Conservation (phyloP, 2,329 filamentous ascomycete species). For the Fusarium incarnatum region DNA sequence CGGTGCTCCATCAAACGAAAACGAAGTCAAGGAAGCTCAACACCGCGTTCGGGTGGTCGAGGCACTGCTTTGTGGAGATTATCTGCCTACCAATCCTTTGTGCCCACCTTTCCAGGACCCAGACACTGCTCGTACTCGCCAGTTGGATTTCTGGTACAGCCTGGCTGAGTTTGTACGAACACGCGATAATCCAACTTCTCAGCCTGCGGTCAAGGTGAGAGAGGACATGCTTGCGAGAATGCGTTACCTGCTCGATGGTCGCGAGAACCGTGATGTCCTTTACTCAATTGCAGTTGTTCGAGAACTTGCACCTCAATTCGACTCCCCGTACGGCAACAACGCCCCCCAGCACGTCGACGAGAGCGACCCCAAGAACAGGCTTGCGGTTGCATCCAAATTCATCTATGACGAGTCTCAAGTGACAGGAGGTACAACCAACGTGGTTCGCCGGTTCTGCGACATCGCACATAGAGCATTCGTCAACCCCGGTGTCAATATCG, state of each 20-base stretch:
- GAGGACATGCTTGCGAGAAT: conserved; percentile 74
- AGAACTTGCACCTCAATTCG: conserved; percentile 75
- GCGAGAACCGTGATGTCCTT: conserved; percentile 89
- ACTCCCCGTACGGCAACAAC: conserved; percentile 67
- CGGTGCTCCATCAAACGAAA: conserved; percentile 60
- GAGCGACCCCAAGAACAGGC: conserved; percentile 72
- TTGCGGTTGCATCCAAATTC: conserved; percentile 77
- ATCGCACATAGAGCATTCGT: conserved; percentile 72
- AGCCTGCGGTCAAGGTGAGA: conserved; percentile 61
- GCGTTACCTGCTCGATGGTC: conserved; percentile 78
- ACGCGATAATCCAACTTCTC: conserved; percentile 67
- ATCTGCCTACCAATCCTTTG: conserved; percentile 69
- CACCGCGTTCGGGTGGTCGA: conserved; percentile 82
- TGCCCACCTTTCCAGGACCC: conserved; percentile 61
- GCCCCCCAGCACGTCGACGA: conserved; percentile 72
- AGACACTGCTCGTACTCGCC: conserved; percentile 67
- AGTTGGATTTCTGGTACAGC: conserved; percentile 85
- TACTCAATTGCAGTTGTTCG: conserved; percentile 88
- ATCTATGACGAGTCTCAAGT: conserved; percentile 72
- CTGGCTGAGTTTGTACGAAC: conserved; percentile 74
- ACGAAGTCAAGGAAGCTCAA: conserved; percentile 72
- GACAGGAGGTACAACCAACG: conserved; percentile 78
- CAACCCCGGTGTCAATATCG: conserved; percentile 62
- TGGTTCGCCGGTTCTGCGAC: conserved; percentile 76
- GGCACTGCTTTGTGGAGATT: conserved; percentile 78